Conservation (phyloP, 208 protist genomes). For the Acanthamoeba healyi region DNA sequence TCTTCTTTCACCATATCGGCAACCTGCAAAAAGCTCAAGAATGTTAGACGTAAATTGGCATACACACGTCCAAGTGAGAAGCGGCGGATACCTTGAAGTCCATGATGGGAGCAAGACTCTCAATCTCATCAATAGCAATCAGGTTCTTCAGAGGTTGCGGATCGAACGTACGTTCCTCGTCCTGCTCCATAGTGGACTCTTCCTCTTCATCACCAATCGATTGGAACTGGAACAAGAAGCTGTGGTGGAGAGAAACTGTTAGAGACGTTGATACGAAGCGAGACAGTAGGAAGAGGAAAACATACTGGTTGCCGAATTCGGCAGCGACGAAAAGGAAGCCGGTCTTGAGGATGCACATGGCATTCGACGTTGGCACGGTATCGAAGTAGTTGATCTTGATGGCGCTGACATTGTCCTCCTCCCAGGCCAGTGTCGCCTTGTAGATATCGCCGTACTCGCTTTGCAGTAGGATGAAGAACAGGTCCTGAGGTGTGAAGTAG, state of each 20-base stretch:
- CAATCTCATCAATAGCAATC: constrained; percentile 88
- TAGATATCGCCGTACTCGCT: constrained; percentile 98
- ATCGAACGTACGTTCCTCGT: constrained; percentile 78
- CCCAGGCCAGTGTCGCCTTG: constrained; percentile 94
- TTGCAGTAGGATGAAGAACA: constrained; percentile 98
- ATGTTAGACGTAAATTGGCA: neutral
- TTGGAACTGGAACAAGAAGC: constrained; percentile 93
- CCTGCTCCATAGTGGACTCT: constrained; percentile 74
- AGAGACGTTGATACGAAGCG: neutral
- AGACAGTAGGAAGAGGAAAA: too few relatives aligned
- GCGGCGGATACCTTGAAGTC: constrained; percentile 84
- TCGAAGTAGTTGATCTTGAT: constrained; percentile 98
- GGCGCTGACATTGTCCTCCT: constrained; percentile 89
- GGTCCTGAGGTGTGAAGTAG: constrained; percentile 30
- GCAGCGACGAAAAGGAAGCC: constrained; percentile 97
- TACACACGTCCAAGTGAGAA: neutral
- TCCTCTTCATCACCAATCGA: constrained; percentile 90
- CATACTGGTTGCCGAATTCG: constrained; percentile 96
- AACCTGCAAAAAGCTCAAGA: constrained; percentile 73
- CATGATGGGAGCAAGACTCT: constrained; percentile 91
- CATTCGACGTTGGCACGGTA: constrained; percentile 94
- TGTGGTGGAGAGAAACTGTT: neutral
- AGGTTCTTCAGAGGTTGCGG: constrained; percentile 91
- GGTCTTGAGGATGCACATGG: constrained; percentile 94
- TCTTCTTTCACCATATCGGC: constrained; percentile 88